These are phyloP conservation scores for Aspergillus ostianus DNA, from an alignment of 495 filamentous ascomycete genomes.

Conservation along the genomic window DNA sequence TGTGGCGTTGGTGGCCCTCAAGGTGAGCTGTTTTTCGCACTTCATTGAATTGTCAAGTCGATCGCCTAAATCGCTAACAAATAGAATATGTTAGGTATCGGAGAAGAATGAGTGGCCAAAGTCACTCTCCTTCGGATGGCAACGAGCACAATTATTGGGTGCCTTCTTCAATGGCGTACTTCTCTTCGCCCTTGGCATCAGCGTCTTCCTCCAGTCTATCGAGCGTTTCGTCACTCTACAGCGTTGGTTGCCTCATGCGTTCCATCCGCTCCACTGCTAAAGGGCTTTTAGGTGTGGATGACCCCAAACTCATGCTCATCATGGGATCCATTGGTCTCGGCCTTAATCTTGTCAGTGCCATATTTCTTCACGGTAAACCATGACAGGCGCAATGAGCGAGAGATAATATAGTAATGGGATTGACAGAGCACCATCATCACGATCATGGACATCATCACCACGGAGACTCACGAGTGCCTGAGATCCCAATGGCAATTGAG, in stretches of 20 bases:
- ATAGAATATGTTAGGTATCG: conserved; percentile 24
- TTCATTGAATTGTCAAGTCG: background rate
- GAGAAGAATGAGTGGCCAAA: conserved; percentile 28
- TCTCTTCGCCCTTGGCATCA: conserved; percentile 80
- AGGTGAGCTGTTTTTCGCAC: conserved; percentile 40
- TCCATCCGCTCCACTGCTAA: background rate
- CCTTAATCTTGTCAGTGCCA: conserved; percentile 75
- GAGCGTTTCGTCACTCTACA: conserved; percentile 66
- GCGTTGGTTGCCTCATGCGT: conserved; percentile 18
- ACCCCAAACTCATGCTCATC: conserved; percentile 62
- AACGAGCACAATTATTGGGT: conserved; percentile 82
- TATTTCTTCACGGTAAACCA: conserved; percentile 26
- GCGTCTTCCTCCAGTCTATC: conserved; percentile 85
- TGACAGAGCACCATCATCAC: conserved; percentile 21
- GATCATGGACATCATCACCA: conserved; percentile 23
- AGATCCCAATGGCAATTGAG: background rate
- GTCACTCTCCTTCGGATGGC: conserved; percentile 59
- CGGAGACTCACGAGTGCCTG: conserved; percentile 5
- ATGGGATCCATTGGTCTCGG: conserved; percentile 75
- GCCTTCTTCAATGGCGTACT: conserved; percentile 92
- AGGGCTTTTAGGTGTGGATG: conserved; percentile 10
- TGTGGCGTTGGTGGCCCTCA: conserved; percentile 83
- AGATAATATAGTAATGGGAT: background rate
- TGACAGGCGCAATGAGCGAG: background rate
- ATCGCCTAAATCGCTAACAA: background rate